A percentile compares a stretch with the other conserved stretches of the same genome.
phyloP scores from a whole-genome alignment of 768 basidiomycete species.

The Kondoa malvinella region DNA sequence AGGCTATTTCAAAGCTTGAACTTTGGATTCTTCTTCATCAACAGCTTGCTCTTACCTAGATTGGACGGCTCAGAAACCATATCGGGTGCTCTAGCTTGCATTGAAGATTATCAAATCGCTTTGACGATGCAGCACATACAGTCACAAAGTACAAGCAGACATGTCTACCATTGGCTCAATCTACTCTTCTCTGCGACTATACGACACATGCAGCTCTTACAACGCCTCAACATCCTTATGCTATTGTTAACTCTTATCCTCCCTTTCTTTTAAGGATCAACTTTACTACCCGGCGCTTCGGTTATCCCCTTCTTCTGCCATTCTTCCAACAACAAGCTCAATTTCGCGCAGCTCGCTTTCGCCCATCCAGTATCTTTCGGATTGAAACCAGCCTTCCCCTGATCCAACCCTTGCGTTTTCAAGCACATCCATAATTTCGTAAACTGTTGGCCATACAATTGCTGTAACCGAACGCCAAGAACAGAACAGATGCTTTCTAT shows the following conservation, averaged over 20 bases:
- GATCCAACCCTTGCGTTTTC: constrained; percentile 20
- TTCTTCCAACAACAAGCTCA: constrained; percentile 20
- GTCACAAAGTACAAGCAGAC: background rate
- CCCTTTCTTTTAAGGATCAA: background rate
- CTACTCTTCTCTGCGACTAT: background rate
- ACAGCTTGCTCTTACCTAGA: background rate
- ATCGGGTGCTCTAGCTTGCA: background rate
- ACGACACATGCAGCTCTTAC: background rate
- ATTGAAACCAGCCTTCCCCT: constrained; percentile 18
- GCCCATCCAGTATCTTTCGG: constrained; percentile 18
- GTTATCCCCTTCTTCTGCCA: constrained; percentile 21
- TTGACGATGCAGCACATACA: background rate
- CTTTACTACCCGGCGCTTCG: constrained; percentile 10
- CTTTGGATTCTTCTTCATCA: background rate
- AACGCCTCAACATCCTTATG: background rate
- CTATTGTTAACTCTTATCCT: background rate
- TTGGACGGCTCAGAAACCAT: background rate
- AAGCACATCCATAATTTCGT: constrained; percentile 20
- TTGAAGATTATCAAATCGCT: background rate
- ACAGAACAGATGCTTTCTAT: constrained; percentile 21
- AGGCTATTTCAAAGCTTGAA: background rate
- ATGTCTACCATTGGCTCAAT: background rate
- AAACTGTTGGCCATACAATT: constrained; percentile 20
- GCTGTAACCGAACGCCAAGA: constrained; percentile 15
- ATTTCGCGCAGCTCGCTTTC: constrained; percentile 10